Conservation (phyloP, 768 basidiomycete species). For the Boletus edulis region DNA sequence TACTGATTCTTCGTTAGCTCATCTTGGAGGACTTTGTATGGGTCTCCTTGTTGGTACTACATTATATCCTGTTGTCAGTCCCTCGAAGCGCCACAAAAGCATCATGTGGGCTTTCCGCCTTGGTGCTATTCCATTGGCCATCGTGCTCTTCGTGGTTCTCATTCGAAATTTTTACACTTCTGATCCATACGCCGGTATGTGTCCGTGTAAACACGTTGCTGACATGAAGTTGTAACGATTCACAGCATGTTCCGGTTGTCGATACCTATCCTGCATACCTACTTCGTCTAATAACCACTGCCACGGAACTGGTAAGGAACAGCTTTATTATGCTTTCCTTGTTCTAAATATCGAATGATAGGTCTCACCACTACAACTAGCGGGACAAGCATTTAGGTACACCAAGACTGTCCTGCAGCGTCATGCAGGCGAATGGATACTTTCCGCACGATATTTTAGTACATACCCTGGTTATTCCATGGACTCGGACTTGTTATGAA, state of each 20-base stretch:
- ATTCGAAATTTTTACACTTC: constrained; percentile 87
- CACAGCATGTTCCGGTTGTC: constrained; percentile 80
- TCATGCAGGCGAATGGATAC: not conserved
- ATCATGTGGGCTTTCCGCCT: constrained; percentile 75
- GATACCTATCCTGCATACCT: constrained; percentile 89
- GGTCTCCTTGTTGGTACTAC: constrained; percentile 79
- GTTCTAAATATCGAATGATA: constrained; percentile 9
- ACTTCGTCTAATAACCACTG: constrained; percentile 69
- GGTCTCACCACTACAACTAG: constrained; percentile 31
- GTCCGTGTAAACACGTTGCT: not conserved
- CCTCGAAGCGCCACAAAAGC: constrained; percentile 65
- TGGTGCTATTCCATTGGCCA: constrained; percentile 67
- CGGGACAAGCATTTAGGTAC: constrained; percentile 27
- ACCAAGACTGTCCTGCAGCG: not conserved
- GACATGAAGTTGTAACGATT: not conserved
- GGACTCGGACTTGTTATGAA: constrained; percentile 9
- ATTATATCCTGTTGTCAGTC: constrained; percentile 88
- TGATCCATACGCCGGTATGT: constrained; percentile 78
- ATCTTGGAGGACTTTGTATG: constrained; percentile 86
- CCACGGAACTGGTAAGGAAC: constrained; percentile 40
- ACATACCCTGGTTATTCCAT: not conserved
- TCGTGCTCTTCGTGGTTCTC: constrained; percentile 81
- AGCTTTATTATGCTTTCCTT: not conserved
- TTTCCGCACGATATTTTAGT: not conserved
- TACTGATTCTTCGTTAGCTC: constrained; percentile 47